phyloP scores from a whole-genome alignment of 2,329 filamentous ascomycete genomes.

The Rhinocladiella mackenziei region DNA sequence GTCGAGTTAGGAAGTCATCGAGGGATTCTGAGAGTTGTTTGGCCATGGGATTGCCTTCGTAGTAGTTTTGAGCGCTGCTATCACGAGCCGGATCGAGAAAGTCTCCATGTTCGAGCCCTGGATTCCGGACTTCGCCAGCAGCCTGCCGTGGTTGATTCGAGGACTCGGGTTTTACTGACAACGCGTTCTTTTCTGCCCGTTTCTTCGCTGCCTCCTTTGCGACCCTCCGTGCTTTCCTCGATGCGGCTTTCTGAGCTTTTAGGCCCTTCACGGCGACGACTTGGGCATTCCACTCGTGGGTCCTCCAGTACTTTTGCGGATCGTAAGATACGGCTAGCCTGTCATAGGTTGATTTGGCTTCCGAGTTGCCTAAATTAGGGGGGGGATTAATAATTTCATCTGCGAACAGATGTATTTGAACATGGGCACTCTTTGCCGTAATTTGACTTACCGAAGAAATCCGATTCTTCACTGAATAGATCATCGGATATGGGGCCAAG shows the following conservation, averaged over 20 bases:
- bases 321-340: constrained; percentile 52
- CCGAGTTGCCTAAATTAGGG: constrained; percentile 54
- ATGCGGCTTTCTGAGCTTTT: constrained; percentile 7
- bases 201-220: constrained; percentile 5
- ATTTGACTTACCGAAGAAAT: constrained; percentile 44
- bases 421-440: no score
- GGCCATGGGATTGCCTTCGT: constrained; percentile 50
- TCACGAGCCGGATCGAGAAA: neutral
- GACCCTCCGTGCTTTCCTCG: neutral
- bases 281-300: constrained; percentile 24
- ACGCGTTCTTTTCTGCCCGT: constrained; percentile 4
- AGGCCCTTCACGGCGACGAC: constrained; percentile 15
- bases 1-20: constrained; percentile 61
- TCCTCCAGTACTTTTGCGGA: constrained; percentile 48
- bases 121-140: neutral
- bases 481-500: constrained; percentile 20
- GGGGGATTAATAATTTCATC: no score
- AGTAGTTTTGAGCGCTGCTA: constrained; percentile 55
- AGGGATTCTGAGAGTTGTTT: constrained; percentile 64
- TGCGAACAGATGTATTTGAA: no score
- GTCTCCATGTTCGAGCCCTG: no score
- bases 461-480: constrained; percentile 42
- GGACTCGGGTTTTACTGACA: neutral
- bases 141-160: neutral
- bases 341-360: constrained; percentile 48